phyloP scores from a whole-genome alignment of 1,284 basidiomycete species.

The Laetiporus sulphureus region DNA sequence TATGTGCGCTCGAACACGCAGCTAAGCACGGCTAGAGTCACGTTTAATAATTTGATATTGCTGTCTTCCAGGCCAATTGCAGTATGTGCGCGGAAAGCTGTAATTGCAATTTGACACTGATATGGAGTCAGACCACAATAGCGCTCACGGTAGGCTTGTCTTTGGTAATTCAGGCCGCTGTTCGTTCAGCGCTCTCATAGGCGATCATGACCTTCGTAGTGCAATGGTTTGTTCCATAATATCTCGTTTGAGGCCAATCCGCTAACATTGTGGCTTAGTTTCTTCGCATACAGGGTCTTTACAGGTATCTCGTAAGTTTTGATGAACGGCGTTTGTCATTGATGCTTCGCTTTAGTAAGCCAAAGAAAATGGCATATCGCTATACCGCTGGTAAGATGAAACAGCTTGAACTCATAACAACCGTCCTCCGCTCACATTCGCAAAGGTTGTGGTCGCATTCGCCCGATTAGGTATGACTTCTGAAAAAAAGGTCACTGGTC shows the following conservation, averaged over 20 bases:
- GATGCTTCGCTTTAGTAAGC: background rate
- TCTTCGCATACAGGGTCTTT: conserved; percentile 15
- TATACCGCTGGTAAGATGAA: conserved; percentile 33
- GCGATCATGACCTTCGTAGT: conserved; percentile 19
- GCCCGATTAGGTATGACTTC: conserved; percentile 14
- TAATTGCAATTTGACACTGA: background rate
- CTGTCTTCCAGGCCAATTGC: conserved; percentile 13
- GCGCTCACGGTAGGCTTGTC: conserved; percentile 15
- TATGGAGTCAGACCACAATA: conserved; percentile 17
- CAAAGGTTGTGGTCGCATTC: conserved; percentile 16
- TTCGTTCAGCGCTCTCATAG: conserved; percentile 9
- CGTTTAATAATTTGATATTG: background rate
- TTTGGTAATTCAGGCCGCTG: conserved; percentile 9
- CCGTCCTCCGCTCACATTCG: background rate
- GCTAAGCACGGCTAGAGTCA: background rate
- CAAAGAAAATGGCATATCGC: conserved; percentile 36
- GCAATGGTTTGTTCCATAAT: conserved; percentile 24
- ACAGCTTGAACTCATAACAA: background rate
- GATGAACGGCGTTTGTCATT: background rate
- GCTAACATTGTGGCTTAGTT: no score
- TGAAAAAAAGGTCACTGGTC: background rate
- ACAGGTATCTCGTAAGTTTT: conserved; percentile 10
- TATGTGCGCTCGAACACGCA: conserved; percentile 10
- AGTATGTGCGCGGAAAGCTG: conserved; percentile 4
- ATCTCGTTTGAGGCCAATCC: background rate